Evolutionary conservation across 176 grass and related monocot genomes (phyloP), one percentile per base, ranked within the genome.

Genomic region (Cenchrus americanus): DNA sequence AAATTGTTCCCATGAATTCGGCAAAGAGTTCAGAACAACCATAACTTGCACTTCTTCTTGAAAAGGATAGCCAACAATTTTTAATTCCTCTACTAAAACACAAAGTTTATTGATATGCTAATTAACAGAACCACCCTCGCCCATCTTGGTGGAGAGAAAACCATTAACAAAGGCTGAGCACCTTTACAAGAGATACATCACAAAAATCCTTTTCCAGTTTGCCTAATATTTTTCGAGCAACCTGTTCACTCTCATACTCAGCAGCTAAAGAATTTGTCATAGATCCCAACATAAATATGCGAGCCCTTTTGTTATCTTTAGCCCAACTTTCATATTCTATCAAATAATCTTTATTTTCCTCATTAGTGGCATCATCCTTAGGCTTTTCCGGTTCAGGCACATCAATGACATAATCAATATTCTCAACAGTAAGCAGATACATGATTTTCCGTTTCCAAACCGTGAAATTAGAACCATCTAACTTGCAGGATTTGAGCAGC

Each of bases 221-320:
- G 62, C 27, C 12, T 8, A 66, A 26, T 14, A 66, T 44, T 43
- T 42, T 44, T 19, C 7, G 2, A 1, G 66, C 40, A 53, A 13
- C 30, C 24, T 8, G 6, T 73, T 53, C 48, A 50, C 71, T 14
- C 3, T 73, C 48, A 19, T 73, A 34, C 8, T 73, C 71, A 11
- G 66, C 34, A 52, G 48, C 49, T 73, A 73, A 51, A 53, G 71
- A 51, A 52, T 73, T 14, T 5, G 23, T 34, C 71, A 73, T 73
- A 11, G 71, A 73, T 18, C 46, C 71, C 15, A 73, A 73, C 68
- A 48, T 70, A 70, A 70, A 70, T 14, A 70, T 6, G 2, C 21
- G 11, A 70, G 68, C 68, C 6, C 26, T 40, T 8, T 66, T 66
- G 40, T 66, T 66, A 19, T 66, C 30, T 2, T 66, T 66, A 40